Conservation (phyloP, 352 stramenopile species). For the Globisporangium abappressorium region DNA sequence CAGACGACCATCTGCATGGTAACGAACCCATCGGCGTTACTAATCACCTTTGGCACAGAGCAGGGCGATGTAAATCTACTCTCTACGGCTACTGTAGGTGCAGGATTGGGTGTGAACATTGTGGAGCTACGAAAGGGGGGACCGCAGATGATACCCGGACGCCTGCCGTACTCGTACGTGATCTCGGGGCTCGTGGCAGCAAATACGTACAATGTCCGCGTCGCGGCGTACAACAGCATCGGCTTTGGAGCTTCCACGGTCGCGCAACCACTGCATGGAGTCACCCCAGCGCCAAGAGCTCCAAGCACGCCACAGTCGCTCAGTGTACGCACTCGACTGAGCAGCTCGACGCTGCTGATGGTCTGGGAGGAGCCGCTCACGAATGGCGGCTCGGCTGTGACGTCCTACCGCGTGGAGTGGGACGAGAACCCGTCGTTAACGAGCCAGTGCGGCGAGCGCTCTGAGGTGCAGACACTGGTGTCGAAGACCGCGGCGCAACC, state of each 20-base stretch:
- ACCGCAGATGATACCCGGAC: slow-evolving; percentile 53
- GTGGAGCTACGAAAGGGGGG: slow-evolving; percentile 51
- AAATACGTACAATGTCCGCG: slow-evolving; percentile 85
- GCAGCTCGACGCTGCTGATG: slow-evolving; percentile 53
- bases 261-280: slow-evolving; percentile 28
- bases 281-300: slow-evolving; percentile 38
- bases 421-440: slow-evolving; percentile 88
- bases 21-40: slow-evolving; percentile 26
- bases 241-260: slow-evolving; percentile 85
- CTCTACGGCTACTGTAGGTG: neutral
- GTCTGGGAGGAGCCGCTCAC: slow-evolving; percentile 76
- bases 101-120: slow-evolving; percentile 11
- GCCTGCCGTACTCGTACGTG: slow-evolving; percentile 82
- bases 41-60: slow-evolving; percentile 55
- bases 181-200: slow-evolving; percentile 71
- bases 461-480: slow-evolving; percentile 64
- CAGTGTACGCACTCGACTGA: slow-evolving; percentile 66
- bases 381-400: slow-evolving; percentile 77
- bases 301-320: slow-evolving; percentile 78
- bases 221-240: slow-evolving; percentile 93
- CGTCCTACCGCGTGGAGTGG: slow-evolving; percentile 94
- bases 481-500: slow-evolving; percentile 22
- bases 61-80: slow-evolving; percentile 51
- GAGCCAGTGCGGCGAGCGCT: slow-evolving; percentile 64
- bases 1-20: slow-evolving; percentile 53